Conservation (phyloP, 495 filamentous ascomycete genomes). For the Copromyces sp. region DNA sequence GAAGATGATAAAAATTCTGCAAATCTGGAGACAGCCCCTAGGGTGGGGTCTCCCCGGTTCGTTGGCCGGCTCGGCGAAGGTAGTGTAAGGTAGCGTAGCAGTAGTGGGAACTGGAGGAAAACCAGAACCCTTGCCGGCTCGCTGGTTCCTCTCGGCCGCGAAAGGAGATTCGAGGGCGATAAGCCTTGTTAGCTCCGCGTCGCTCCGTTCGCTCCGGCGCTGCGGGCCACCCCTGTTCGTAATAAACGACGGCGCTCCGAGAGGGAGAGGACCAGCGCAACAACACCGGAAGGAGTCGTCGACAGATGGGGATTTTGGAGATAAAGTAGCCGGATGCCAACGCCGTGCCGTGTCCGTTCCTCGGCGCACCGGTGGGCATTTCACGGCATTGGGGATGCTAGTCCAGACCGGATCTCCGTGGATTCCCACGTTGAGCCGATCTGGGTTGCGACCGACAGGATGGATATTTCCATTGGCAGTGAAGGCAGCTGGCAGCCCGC, state of each 20-base stretch:
- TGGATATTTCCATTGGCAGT: background rate
- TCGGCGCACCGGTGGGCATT: background rate
- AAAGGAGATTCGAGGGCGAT: slow-evolving; percentile 30
- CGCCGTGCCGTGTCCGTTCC: background rate
- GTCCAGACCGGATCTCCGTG: background rate
- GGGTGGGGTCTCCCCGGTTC: slow-evolving; percentile 15
- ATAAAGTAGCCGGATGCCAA: background rate
- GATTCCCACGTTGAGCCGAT: background rate
- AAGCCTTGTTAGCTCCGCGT: slow-evolving; percentile 18
- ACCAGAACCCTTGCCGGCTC: background rate
- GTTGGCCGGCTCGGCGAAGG: slow-evolving; percentile 12
- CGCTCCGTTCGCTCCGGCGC: background rate
- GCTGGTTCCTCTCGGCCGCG: slow-evolving; percentile 14
- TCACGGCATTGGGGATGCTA: background rate
- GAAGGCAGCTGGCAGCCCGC: background rate
- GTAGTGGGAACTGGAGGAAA: background rate
- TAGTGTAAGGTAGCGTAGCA: background rate
- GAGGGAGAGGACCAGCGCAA: background rate
- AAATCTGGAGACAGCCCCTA: slow-evolving; percentile 23
- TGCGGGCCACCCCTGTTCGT: background rate
- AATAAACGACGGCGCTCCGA: background rate
- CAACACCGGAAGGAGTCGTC: background rate
- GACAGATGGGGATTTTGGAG: background rate
- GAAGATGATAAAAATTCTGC: slow-evolving; percentile 16
- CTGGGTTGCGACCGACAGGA: background rate